Evolutionary conservation across 2,329 filamentous ascomycete genomes (phyloP).

Genomic region (Phaeosphaeriaceae sp.): DNA sequence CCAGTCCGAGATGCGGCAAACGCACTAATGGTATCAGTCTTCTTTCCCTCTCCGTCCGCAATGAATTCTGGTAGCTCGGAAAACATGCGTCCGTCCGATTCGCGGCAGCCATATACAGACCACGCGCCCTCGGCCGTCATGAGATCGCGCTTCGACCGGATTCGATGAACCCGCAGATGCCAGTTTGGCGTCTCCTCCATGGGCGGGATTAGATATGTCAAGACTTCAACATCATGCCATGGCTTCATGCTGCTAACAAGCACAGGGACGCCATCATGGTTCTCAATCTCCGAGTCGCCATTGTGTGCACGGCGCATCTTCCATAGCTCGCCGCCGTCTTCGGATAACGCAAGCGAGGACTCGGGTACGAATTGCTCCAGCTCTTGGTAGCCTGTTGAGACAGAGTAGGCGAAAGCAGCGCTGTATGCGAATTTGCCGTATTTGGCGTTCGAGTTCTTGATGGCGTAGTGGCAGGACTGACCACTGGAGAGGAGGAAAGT

Average conservation of each 20-base stretch:
- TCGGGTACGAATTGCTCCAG: slow-evolving; percentile 80
- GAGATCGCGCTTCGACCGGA: slow-evolving; percentile 66
- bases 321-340: slow-evolving; percentile 81
- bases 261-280: slow-evolving; percentile 62
- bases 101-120: slow-evolving; percentile 68
- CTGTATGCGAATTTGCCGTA: slow-evolving; percentile 83
- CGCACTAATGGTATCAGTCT: slow-evolving; percentile 38
- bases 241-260: slow-evolving; percentile 75
- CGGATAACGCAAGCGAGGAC: slow-evolving; percentile 76
- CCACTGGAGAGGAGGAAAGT: slow-evolving; percentile 75
- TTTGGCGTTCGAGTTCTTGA: slow-evolving; percentile 82
- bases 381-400: slow-evolving; percentile 76
- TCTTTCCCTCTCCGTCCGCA: slow-evolving; percentile 32
- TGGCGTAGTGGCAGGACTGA: slow-evolving; percentile 82
- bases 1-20: slow-evolving; percentile 59
- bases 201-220: slow-evolving; percentile 71
- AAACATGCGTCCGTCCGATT: slow-evolving; percentile 66
- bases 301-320: slow-evolving; percentile 74
- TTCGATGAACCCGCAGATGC: slow-evolving; percentile 71
- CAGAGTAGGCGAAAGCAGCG: slow-evolving; percentile 77
- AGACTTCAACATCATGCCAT: slow-evolving; percentile 71
- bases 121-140: slow-evolving; percentile 79
- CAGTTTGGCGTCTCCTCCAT: slow-evolving; percentile 64
- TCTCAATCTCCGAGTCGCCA: slow-evolving; percentile 66
- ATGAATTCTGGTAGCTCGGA: slow-evolving; percentile 19